phyloP scores from a whole-genome alignment of 306 rosid species.

The Bauhinia variegata region DNA sequence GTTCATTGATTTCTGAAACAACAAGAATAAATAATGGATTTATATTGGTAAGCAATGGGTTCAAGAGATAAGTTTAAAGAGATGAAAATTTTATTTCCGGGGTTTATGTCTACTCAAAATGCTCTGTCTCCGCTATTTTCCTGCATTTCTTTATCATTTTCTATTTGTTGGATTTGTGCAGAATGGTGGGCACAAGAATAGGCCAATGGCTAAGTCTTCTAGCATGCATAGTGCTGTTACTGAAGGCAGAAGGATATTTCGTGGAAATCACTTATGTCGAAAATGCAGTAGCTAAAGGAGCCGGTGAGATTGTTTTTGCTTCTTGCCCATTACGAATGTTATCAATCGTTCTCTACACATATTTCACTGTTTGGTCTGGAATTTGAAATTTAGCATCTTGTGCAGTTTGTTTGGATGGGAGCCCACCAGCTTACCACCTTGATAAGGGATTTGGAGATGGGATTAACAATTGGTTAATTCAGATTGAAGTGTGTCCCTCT shows the following conservation, averaged over 20 bases:
- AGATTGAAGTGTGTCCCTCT: slow-evolving; percentile 72
- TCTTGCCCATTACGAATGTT: slow-evolving; percentile 17
- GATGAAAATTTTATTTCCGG: background rate
- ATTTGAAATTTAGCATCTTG: slow-evolving; percentile 26
- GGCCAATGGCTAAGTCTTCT: slow-evolving; percentile 55
- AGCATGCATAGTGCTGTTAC: slow-evolving; percentile 42
- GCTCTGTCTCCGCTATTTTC: slow-evolving; percentile 11
- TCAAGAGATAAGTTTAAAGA: too few species aligned
- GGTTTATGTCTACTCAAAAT: slow-evolving; percentile 5
- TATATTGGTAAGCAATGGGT: background rate
- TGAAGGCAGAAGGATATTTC: slow-evolving; percentile 54
- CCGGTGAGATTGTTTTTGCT: slow-evolving; percentile 62
- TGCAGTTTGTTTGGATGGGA: slow-evolving; percentile 97
- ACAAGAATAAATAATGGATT: background rate
- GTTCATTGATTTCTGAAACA: slow-evolving; percentile 27
- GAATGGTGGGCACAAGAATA: slow-evolving; percentile 59
- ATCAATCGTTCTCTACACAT: background rate
- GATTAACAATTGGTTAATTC: slow-evolving; percentile 76
- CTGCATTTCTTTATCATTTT: slow-evolving; percentile 14
- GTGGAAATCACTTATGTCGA: slow-evolving; percentile 70
- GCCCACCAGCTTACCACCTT: slow-evolving; percentile 91
- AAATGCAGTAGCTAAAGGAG: slow-evolving; percentile 79
- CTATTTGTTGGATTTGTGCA: slow-evolving; percentile 44
- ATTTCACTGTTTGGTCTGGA: slow-evolving; percentile 15
- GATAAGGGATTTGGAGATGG: slow-evolving; percentile 78